Evolutionary conservation across 2,329 filamentous ascomycete genomes (phyloP), one percentile per base, ranked within the genome.

Genomic region (Ascomycota sp.): DNA sequence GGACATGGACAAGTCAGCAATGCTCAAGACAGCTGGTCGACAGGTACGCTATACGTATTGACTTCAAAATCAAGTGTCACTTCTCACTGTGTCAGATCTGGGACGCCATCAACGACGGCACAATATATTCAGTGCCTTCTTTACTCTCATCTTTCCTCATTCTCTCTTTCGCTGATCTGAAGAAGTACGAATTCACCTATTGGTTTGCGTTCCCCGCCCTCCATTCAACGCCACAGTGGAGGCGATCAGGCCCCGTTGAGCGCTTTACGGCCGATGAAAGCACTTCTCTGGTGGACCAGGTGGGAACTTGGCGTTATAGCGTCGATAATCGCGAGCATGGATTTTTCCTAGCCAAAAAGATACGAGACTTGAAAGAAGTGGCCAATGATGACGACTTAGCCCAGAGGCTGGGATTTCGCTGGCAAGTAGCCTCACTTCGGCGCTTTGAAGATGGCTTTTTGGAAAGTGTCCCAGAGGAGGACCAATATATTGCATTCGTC

Each of bases 171-270:
- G 86, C 89, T 36, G 86, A 98, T 47, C 65, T 98, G 22, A 98
- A 98, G 52, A 94, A 91, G 47, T 95, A 95, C 57, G 81, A 75
- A 37, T 94, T 95, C 48, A 82, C 77, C n/a, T 95, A 95, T 55
- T 92, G 91, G 73, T 95, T 95, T 52, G 86, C 78, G 5, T 98
- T 92, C 45, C 89, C 89, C 1, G 83, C 86, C 11, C 63, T 98
- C 27, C 85, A 92, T 48, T 92, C 86, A 4, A 75, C 86, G 32
- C 81, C 82, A 2, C 61, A 65, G 20, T 98, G 89, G 89, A 75
- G 69, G 41, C 59, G 74, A 30, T 51, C 62, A 2, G 64, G 59
- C 2, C 58, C 58, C 7, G 56, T 68, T 28, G 53, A 59, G 31
- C 61, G 51, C 28, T 54, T 95, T 28, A 68, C 61, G 3, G 46